phyloP scores from a whole-genome alignment of 768 basidiomycete genomes.

The Pleurotus giganteus region DNA sequence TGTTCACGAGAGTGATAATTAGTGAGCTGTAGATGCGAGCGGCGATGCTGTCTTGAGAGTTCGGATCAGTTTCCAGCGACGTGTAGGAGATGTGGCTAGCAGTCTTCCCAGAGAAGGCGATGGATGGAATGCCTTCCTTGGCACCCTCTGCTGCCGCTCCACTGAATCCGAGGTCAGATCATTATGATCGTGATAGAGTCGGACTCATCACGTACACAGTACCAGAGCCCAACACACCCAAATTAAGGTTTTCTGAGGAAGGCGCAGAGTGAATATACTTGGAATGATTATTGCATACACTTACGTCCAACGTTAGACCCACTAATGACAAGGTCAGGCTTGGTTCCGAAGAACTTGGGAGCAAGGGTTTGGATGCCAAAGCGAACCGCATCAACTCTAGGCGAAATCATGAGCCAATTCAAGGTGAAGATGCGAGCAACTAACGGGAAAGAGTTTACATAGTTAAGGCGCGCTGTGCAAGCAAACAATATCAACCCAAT shows the following conservation, averaged over 20 bases:
- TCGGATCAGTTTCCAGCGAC: conserved; percentile 4
- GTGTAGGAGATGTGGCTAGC: conserved; percentile 7
- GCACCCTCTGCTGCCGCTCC: conserved; percentile 9
- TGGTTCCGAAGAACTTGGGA: conserved; percentile 28
- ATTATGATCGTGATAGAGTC: neutral
- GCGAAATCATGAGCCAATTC: neutral
- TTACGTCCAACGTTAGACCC: conserved; percentile 33
- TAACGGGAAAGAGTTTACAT: conserved; percentile 41
- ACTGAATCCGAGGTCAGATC: neutral
- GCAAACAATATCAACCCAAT: neutral
- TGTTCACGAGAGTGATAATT: conserved; percentile 2
- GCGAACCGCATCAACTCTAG: conserved; percentile 33
- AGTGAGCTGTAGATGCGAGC: conserved; percentile 4
- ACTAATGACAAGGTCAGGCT: conserved; percentile 35
- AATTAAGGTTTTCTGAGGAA: neutral
- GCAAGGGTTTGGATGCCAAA: conserved; percentile 37
- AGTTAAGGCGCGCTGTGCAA: conserved; percentile 35
- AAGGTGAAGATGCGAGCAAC: conserved; percentile 12
- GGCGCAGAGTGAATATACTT: neutral
- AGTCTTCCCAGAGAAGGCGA: conserved; percentile 7
- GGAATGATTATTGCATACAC: conserved; percentile 5
- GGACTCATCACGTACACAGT: conserved; percentile 5
- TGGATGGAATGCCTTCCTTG: conserved; percentile 5
- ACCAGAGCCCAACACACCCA: conserved; percentile 6
- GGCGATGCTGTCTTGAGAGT: conserved; percentile 3